These are phyloP conservation scores for Plasmodium relictum DNA, from an alignment of 169 alveolate species.

Conservation along the genomic window DNA sequence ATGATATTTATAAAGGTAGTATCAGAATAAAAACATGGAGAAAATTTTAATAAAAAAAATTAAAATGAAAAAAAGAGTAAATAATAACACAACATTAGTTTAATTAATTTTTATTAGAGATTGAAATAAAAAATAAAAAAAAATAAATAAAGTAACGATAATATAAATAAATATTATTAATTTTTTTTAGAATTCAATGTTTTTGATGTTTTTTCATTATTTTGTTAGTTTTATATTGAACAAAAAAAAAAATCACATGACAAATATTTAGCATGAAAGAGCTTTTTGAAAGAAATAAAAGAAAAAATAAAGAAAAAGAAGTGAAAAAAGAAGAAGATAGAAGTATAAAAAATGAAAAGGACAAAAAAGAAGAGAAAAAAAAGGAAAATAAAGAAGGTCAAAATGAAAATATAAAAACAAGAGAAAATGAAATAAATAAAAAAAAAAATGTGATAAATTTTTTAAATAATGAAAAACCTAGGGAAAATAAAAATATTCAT, in stretches of 20 bases:
- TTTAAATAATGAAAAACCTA: not conserved
- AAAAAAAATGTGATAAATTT: not conserved
- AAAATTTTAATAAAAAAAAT: too few species aligned
- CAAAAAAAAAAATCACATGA: slow-evolving; percentile 19
- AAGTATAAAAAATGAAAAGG: slow-evolving; percentile 20
- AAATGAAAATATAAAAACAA: not conserved
- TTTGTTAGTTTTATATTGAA: too few species aligned
- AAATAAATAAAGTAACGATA: too few species aligned
- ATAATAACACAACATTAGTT: too few species aligned
- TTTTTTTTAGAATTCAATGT: too few species aligned
- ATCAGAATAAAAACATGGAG: too few species aligned
- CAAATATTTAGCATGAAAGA: slow-evolving; percentile 38
- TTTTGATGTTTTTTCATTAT: too few species aligned
- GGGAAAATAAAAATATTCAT: slow-evolving; percentile 8
- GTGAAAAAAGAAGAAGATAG: not conserved
- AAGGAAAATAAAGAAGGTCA: not conserved
- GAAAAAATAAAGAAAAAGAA: slow-evolving; percentile 20
- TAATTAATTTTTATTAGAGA: too few species aligned
- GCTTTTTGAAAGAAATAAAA: slow-evolving; percentile 7
- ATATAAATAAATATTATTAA: too few species aligned
- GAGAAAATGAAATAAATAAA: not conserved
- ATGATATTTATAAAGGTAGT: too few species aligned
- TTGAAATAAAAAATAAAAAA: too few species aligned
- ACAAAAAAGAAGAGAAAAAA: slow-evolving; percentile 12
- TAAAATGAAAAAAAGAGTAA: too few species aligned